Conservation (phyloP, 78 protist genomes). For the Guillardia theta region DNA sequence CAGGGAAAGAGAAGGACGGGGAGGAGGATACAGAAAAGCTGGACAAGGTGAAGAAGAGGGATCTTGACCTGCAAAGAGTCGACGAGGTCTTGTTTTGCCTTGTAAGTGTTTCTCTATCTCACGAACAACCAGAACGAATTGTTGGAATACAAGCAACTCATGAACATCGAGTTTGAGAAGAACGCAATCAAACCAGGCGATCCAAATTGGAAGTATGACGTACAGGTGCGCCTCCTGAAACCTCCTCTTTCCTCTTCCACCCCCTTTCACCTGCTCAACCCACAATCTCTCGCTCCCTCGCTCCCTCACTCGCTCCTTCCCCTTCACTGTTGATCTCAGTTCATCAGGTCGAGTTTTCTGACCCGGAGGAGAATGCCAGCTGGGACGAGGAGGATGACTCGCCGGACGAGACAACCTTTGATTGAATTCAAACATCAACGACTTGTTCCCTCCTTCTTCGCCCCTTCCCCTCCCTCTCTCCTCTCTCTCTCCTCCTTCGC, state of each 20-base stretch:
- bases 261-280: too few relatives aligned
- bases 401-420: too few relatives aligned
- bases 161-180: neutral
- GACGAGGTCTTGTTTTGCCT: neutral
- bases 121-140: neutral
- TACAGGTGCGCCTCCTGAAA: too few relatives aligned
- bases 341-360: neutral
- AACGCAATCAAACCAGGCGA: slow-evolving; percentile 15
- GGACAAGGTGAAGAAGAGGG: neutral
- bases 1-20: neutral
- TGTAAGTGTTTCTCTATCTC: neutral
- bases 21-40: neutral
- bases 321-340: neutral
- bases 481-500: too few relatives aligned
- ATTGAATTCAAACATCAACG: too few relatives aligned
- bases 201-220: neutral
- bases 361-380: neutral
- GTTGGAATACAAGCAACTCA: neutral
- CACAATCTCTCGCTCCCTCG: too few relatives aligned
- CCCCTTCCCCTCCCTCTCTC: too few relatives aligned
- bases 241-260: too few relatives aligned
- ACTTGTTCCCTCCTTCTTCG: too few relatives aligned
- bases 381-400: slow-evolving; percentile 24
- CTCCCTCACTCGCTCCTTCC: neutral
- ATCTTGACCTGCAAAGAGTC: neutral